Percentiles rank a stretch among this genome's conserved stretches.
phyloP scores from a whole-genome alignment of 169 alveolate genomes.

The Babesia ovis region DNA sequence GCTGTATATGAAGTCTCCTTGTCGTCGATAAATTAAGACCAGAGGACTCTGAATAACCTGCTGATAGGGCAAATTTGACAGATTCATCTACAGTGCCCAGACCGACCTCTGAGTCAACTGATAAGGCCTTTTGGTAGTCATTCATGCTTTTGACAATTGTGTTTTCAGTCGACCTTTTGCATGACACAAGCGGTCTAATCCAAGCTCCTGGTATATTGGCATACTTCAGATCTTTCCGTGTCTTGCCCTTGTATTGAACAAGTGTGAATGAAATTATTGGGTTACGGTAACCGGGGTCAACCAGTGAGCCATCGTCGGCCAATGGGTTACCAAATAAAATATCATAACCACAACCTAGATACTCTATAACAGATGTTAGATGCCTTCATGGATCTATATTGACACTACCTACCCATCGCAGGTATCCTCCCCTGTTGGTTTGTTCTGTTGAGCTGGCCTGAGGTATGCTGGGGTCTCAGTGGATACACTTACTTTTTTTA shows the following conservation, averaged over 20 bases:
- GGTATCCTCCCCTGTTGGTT: constrained; percentile 51
- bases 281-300: constrained; percentile 84
- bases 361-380: constrained; percentile 45
- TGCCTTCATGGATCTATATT: neutral
- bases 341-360: constrained; percentile 84
- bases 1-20: constrained; percentile 28
- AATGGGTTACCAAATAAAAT: constrained; percentile 81
- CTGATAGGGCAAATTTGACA: constrained; percentile 54
- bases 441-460: constrained; percentile 12
- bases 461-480: neutral
- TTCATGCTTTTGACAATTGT: constrained; percentile 44
- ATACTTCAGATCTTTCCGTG: constrained; percentile 2
- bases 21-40: constrained; percentile 8
- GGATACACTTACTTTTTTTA: neutral
- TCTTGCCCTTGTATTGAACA: constrained; percentile 24
- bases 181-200: constrained; percentile 54
- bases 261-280: constrained; percentile 74
- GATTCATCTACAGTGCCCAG: constrained; percentile 46
- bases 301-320: constrained; percentile 76
- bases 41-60: constrained; percentile 40
- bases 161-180: constrained; percentile 43
- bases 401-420: constrained; percentile 49
- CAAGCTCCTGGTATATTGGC: constrained; percentile 58
- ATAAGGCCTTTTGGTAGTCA: constrained; percentile 38
- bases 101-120: constrained; percentile 44